These are phyloP conservation scores for Citrus trifoliata DNA, from an alignment of 345 rosid genomes.

Conservation along the genomic window DNA sequence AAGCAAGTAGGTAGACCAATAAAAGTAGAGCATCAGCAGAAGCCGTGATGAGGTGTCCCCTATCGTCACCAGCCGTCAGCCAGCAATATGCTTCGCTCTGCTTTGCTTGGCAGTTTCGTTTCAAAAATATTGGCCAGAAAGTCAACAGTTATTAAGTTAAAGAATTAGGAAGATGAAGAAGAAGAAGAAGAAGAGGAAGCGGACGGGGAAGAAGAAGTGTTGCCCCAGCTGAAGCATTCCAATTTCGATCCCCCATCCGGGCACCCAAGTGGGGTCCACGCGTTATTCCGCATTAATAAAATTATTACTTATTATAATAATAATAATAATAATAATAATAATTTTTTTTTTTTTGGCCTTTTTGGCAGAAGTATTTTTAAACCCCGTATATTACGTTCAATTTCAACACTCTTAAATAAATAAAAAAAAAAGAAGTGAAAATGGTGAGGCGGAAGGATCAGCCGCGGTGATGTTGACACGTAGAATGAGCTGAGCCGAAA, in stretches of 20 bases:
- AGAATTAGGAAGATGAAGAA: neutral
- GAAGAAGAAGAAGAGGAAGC: too few species aligned
- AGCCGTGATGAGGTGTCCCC: slow-evolving; percentile 14
- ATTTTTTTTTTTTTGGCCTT: neutral
- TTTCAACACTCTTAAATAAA: too few species aligned
- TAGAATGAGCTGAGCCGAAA: neutral
- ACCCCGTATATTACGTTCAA: too few species aligned
- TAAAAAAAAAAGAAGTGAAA: neutral
- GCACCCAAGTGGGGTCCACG: slow-evolving; percentile 38
- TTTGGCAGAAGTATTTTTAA: neutral
- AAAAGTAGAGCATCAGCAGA: slow-evolving; percentile 7
- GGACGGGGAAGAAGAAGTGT: neutral
- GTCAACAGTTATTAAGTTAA: slow-evolving; percentile 48
- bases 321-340: neutral
- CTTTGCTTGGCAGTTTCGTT: slow-evolving; percentile 63
- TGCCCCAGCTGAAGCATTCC: neutral
- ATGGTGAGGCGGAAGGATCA: slow-evolving; percentile 9
- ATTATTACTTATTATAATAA: neutral
- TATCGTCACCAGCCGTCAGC: slow-evolving; percentile 43
- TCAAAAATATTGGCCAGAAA: slow-evolving; percentile 17
- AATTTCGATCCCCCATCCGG: too few species aligned
- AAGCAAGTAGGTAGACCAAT: slow-evolving; percentile 20
- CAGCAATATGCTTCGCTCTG: neutral
- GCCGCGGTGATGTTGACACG: slow-evolving; percentile 3
- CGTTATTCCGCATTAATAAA: slow-evolving; percentile 21